A percentile compares a stretch with the other conserved stretches of the same genome.
These are phyloP conservation scores for Flagelloscypha sp. DNA, from an alignment of 768 basidiomycete genomes.

Conservation along the genomic window DNA sequence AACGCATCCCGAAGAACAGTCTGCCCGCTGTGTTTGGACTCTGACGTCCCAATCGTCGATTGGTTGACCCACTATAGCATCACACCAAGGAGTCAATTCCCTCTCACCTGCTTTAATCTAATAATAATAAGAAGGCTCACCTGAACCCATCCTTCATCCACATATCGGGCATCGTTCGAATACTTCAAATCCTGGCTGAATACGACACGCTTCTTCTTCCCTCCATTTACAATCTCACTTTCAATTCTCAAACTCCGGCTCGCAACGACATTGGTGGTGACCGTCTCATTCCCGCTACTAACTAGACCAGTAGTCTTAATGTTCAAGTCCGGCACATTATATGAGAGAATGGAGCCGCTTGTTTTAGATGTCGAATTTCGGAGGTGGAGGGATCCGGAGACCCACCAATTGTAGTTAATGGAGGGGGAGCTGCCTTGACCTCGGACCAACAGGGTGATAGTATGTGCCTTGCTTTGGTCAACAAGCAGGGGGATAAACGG, in stretches of 20 bases:
- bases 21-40: slow-evolving; percentile 41
- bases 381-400: slow-evolving; percentile 48
- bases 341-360: slow-evolving; percentile 42
- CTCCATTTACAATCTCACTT: slow-evolving; percentile 40
- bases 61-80: slow-evolving; percentile 38
- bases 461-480: slow-evolving; percentile 40
- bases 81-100: neutral
- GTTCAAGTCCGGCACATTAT: slow-evolving; percentile 36
- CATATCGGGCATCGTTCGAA: slow-evolving; percentile 43
- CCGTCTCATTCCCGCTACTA: slow-evolving; percentile 29
- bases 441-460: slow-evolving; percentile 46
- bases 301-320: slow-evolving; percentile 31
- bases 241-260: slow-evolving; percentile 40
- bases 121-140: slow-evolving; percentile 9
- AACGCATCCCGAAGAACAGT: slow-evolving; percentile 40
- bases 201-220: slow-evolving; percentile 33
- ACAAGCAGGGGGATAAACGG: slow-evolving; percentile 47
- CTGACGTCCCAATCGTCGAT: slow-evolving; percentile 36
- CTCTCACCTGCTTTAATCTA: neutral
- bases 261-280: slow-evolving; percentile 44
- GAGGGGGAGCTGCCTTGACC: slow-evolving; percentile 46
- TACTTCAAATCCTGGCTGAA: slow-evolving; percentile 44
- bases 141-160: slow-evolving; percentile 30
- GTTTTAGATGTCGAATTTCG: slow-evolving; percentile 41
- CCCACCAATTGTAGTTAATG: slow-evolving; percentile 55